phyloP scores from a whole-genome alignment of 805 yeast species.

The Candida caryicola region DNA sequence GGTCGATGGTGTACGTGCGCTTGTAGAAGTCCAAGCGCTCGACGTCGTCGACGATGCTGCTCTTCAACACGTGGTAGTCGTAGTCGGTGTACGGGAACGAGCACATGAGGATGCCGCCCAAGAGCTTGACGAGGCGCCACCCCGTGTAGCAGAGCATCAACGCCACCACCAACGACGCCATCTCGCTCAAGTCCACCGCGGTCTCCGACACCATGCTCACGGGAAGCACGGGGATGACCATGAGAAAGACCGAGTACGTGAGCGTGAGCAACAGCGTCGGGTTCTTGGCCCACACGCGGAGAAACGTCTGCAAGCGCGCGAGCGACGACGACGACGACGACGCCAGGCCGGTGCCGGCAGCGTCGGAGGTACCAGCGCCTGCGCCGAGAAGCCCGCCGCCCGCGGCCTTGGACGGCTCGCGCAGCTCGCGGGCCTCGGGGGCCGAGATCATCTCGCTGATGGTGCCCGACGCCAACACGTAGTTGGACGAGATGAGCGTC shows the following conservation, averaged over 20 bases:
- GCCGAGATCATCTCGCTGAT: conserved; percentile 32
- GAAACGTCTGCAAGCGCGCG: conserved; percentile 10
- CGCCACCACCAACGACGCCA: conserved; percentile 46
- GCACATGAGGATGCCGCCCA: conserved; percentile 53
- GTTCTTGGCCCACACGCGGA: conserved; percentile 24
- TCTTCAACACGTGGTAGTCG: conserved; percentile 34
- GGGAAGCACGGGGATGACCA: conserved; percentile 41
- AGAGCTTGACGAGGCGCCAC: conserved; percentile 48
- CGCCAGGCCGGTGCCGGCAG: background rate
- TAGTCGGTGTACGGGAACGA: conserved; percentile 49
- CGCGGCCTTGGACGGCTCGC: conserved; percentile 13
- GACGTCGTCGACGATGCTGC: conserved; percentile 45
- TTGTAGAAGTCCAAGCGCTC: conserved; percentile 50
- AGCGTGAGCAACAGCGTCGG: conserved; percentile 50
- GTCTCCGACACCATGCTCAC: conserved; percentile 23
- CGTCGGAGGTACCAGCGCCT: background rate
- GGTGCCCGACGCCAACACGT: conserved; percentile 31
- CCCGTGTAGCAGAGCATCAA: conserved; percentile 46
- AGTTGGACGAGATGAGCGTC: conserved; percentile 33
- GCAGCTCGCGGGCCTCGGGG: too few species aligned
- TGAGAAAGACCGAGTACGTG: conserved; percentile 37
- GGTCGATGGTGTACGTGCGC: conserved; percentile 45
- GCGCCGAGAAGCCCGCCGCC: conserved; percentile 6
- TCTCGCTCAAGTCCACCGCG: conserved; percentile 41
- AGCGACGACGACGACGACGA: background rate